Evolutionary conservation across 257 asterid genomes (phyloP).

Genomic region (Nicotiana otophora): DNA sequence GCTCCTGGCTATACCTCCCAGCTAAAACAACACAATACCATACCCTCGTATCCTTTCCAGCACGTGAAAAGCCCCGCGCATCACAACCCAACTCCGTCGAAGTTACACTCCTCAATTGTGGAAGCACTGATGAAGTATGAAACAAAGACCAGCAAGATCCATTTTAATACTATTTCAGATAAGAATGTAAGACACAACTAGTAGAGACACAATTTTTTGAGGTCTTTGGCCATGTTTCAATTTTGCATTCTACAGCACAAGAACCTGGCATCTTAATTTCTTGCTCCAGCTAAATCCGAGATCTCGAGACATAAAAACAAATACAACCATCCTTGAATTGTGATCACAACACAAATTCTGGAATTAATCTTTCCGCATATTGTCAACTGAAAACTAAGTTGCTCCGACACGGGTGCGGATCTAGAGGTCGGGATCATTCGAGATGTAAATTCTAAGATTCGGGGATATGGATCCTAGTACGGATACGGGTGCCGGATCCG

Average conservation of each 20-base stretch:
- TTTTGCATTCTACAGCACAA: background rate
- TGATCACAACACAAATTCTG: background rate
- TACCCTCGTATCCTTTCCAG: conserved; percentile 64
- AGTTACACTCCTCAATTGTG: conserved; percentile 84
- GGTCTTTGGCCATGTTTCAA: background rate
- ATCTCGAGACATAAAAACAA: background rate
- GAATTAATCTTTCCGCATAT: background rate
- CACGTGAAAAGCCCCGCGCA: conserved; percentile 81
- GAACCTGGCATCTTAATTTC: background rate
- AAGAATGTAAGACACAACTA: conserved; percentile 11
- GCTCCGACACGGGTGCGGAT: too few relatives aligned
- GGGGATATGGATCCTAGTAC: too few relatives aligned
- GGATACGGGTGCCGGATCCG: too few relatives aligned
- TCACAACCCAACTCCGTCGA: conserved; percentile 84
- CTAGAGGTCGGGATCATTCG: too few relatives aligned
- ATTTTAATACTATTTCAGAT: conserved; percentile 8
- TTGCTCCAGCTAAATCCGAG: background rate
- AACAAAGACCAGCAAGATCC: conserved; percentile 7
- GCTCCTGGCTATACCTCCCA: conserved; percentile 88
- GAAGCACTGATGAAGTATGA: conserved; percentile 57
- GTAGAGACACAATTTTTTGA: background rate
- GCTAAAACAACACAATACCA: conserved; percentile 95
- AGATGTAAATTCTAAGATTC: too few relatives aligned
- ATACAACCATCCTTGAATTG: background rate
- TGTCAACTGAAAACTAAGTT: background rate